Percentiles rank a stretch among this genome's conserved stretches.
These are phyloP conservation scores for Vitis cinerea DNA, from an alignment of 164 flowering plant species.

Conservation along the genomic window DNA sequence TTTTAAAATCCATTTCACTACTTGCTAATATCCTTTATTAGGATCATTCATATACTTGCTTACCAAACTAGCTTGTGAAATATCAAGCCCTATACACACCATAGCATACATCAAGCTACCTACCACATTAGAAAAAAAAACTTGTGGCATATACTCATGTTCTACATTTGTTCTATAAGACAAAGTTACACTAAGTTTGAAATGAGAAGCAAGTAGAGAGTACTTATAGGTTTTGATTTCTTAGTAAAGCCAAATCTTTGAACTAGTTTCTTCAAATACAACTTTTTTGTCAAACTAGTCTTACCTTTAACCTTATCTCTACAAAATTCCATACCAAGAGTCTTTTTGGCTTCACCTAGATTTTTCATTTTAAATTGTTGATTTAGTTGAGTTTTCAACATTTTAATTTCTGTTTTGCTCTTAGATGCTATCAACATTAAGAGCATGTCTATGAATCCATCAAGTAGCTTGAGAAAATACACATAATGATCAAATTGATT, in stretches of 20 bases:
- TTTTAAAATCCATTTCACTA: constrained; percentile 3
- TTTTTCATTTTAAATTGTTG: neutral
- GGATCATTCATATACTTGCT: neutral
- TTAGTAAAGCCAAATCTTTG: neutral
- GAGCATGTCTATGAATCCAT: neutral
- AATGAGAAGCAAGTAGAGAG: neutral
- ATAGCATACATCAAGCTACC: neutral
- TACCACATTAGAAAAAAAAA: neutral
- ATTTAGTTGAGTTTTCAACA: neutral
- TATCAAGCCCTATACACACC: neutral
- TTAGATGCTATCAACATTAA: neutral
- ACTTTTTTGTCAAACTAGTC: neutral
- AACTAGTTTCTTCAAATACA: neutral
- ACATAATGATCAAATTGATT: neutral
- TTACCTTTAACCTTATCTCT: neutral
- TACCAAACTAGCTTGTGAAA: neutral
- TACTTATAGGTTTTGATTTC: neutral
- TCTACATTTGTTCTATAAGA: neutral
- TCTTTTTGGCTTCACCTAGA: neutral
- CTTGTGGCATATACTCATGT: neutral
- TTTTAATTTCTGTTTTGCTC: neutral
- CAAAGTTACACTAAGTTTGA: neutral
- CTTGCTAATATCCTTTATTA: neutral
- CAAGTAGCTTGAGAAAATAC: neutral
- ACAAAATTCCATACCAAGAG: neutral